Evolutionary conservation across 1,139 yeast species (phyloP), one percentile per base, ranked within the genome.

Genomic region (Saccharomycopsis crataegensis): DNA sequence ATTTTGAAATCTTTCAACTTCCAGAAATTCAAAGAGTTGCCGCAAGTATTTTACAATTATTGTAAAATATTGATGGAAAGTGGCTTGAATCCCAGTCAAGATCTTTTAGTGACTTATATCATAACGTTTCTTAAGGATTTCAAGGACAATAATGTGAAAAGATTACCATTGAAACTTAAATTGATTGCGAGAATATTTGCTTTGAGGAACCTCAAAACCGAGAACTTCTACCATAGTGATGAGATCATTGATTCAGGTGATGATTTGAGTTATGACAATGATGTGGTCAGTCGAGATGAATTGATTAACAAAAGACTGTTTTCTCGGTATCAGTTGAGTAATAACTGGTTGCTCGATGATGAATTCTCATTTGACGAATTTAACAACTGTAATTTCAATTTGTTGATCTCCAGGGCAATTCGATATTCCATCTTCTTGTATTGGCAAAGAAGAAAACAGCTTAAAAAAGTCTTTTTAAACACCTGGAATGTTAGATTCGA

Each of bases 381-480:
- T 41, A 41, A 49, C 31, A 31, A 53, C 17, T 37, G 28, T 6
- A 56, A 53, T 33, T 53, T 50, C 51, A 56, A 56, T 44, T 36
- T 56, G 31, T 43, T 56, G 11, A 53, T 56, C 41, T 56, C 58
- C 8, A 37, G 58, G 42, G 58, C 54, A 8, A 56, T 56, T 6
- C 32, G 58, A 17, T 56, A 50, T 43, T 50, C 57, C 6, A 56
- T 53, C 14, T 56, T 56, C 45, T 37, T 45, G 12, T 56, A 56
- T 32, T 56, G 58, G 58, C 42, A 46, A 31, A 28, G 28, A 14
- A 42, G 50, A 14, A 50, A 44, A 16, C 33, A 42, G 11, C n/a
- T 43, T n/a, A 53, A 51, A 38, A 47, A 43, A 28, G 44, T 34
- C 22, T 48, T 56, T 43, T 31, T 56, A n/a, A 28, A 31, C 14